These are phyloP conservation scores for Lasiodiplodia sp. DNA, from an alignment of 2,329 filamentous ascomycete genomes.

Conservation along the genomic window DNA sequence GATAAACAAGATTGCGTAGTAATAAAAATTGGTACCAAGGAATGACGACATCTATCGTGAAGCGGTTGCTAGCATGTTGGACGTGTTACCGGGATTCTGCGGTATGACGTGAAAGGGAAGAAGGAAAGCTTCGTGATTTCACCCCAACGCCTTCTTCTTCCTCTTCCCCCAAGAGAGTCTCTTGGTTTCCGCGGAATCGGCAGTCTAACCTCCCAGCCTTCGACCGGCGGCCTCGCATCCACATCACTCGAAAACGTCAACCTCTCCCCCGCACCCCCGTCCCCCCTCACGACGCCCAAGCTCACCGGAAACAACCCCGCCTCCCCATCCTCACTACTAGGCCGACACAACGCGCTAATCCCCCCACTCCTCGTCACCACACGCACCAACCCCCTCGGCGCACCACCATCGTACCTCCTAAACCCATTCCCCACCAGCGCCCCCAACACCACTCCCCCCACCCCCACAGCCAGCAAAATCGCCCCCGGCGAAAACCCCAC, in stretches of 20 bases:
- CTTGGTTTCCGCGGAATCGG: not conserved
- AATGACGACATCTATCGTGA: slow-evolving; percentile 3
- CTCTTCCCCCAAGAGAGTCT: too few species aligned
- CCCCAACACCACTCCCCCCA: not conserved
- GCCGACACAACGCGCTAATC: not conserved
- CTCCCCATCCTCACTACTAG: not conserved
- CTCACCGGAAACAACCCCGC: not conserved
- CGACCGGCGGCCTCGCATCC: not conserved
- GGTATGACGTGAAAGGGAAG: too few species aligned
- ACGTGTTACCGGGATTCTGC: too few species aligned
- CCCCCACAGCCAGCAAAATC: slow-evolving; percentile 31
- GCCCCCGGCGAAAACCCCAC: slow-evolving; percentile 24
- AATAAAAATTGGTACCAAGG: not conserved
- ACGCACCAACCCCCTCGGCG: not conserved
- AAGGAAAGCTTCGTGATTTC: too few species aligned
- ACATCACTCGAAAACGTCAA: not conserved
- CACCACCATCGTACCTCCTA: not conserved
- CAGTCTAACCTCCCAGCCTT: not conserved
- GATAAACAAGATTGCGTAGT: not conserved
- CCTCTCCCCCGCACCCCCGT: not conserved
- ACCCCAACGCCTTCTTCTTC: not conserved
- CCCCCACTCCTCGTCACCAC: not conserved
- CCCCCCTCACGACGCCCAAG: not conserved
- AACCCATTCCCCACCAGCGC: not conserved
- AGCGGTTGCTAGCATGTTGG: not conserved